These are phyloP conservation scores for Polygonum aviculare DNA, from an alignment of 148 eudicot genomes.

Conservation along the genomic window DNA sequence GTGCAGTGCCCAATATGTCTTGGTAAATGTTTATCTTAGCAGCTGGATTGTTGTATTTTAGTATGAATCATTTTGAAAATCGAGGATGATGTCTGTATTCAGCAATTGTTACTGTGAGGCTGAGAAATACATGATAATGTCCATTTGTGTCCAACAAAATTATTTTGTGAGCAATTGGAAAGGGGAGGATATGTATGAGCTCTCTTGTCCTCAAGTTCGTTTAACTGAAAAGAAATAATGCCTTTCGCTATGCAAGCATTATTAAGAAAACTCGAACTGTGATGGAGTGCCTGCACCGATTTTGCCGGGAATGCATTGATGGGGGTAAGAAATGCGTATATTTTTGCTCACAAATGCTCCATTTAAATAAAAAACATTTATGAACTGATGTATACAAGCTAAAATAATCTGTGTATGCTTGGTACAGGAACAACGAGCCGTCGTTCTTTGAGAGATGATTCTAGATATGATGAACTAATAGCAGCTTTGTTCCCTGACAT, in stretches of 20 bases:
- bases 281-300: slow-evolving; percentile 97
- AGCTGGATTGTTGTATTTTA: neutral
- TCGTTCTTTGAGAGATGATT: slow-evolving; percentile 77
- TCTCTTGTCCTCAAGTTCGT: neutral
- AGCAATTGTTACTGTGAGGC: neutral
- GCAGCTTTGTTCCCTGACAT: slow-evolving; percentile 64
- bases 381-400: slow-evolving; percentile 3
- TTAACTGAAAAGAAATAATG: neutral
- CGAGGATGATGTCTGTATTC: neutral
- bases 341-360: neutral
- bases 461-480: slow-evolving; percentile 65
- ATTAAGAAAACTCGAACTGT: slow-evolving; percentile 92
- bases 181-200: neutral
- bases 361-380: neutral
- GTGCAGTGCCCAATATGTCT: slow-evolving; percentile 50
- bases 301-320: slow-evolving; percentile 98
- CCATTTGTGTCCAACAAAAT: neutral
- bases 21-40: slow-evolving; percentile 16
- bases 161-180: neutral
- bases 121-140: neutral
- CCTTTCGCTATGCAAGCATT: slow-evolving; percentile 39
- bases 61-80: neutral
- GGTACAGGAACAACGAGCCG: slow-evolving; percentile 77
- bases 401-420: neutral
- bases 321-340: slow-evolving; percentile 54